These are phyloP conservation scores for Lizanozyma gosingica DNA, from an alignment of 1,139 yeast species.

Conservation along the genomic window DNA sequence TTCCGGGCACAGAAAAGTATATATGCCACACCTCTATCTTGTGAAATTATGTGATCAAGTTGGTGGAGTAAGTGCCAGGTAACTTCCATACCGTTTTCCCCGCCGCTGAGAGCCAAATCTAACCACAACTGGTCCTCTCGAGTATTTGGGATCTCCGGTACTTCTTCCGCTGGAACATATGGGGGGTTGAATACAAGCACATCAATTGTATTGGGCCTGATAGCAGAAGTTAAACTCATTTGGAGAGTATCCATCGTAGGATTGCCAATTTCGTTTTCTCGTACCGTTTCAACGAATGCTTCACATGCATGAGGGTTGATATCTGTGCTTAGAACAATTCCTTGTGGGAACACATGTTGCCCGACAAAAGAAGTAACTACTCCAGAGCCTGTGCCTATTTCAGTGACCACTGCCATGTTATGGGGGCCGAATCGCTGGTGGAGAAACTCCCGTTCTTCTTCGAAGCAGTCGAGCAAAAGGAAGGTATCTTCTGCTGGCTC, in stretches of 20 bases:
- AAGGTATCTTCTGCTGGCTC: slow-evolving; percentile 94
- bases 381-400: slow-evolving; percentile 90
- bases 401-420: slow-evolving; percentile 53
- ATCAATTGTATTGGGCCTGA: slow-evolving; percentile 48
- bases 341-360: slow-evolving; percentile 38
- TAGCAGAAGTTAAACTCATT: slow-evolving; percentile 44
- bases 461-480: slow-evolving; percentile 70
- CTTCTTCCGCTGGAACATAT: slow-evolving; percentile 77
- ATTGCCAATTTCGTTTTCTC: slow-evolving; percentile 30
- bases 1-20: slow-evolving; percentile 82
- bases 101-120: slow-evolving; percentile 85
- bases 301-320: slow-evolving; percentile 69
- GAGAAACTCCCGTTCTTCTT: slow-evolving; percentile 39
- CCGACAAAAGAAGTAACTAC: slow-evolving; percentile 70
- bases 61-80: slow-evolving; percentile 53
- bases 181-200: slow-evolving; percentile 87
- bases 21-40: slow-evolving; percentile 60
- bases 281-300: slow-evolving; percentile 43
- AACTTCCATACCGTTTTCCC: slow-evolving; percentile 79
- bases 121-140: slow-evolving; percentile 57
- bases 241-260: slow-evolving; percentile 46
- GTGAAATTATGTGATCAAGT: slow-evolving; percentile 1
- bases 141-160: slow-evolving; percentile 45
- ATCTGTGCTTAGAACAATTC: slow-evolving; percentile 62
- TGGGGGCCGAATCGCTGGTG: slow-evolving; percentile 16